These are phyloP conservation scores for Aspergillus quadrilineatus DNA, from an alignment of 2,329 filamentous ascomycete genomes.

Conservation along the genomic window DNA sequence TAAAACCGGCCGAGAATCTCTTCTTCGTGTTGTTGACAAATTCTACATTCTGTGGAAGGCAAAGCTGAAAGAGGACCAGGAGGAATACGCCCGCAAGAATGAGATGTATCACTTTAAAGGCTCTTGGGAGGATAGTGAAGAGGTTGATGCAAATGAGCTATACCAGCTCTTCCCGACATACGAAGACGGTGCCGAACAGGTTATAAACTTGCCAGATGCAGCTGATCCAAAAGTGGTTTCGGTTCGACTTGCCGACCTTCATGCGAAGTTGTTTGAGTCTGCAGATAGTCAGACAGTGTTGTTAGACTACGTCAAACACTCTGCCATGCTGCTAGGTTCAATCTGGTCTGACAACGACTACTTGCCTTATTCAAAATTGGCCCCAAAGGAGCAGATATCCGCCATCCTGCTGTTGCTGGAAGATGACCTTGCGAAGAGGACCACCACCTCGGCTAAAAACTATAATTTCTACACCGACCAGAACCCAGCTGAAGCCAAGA, in stretches of 20 bases:
- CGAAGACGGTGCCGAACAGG: constrained; percentile 54
- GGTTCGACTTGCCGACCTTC: constrained; percentile 60
- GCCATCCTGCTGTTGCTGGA: constrained; percentile 65
- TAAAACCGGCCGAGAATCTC: constrained; percentile 48
- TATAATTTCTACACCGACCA: constrained; percentile 91
- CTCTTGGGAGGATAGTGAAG: constrained; percentile 72
- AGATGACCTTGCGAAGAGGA: constrained; percentile 56
- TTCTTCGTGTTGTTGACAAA: constrained; percentile 67
- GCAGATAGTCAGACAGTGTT: constrained; percentile 32
- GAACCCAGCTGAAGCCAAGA: constrained; percentile 73
- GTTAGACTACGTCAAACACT: constrained; percentile 35
- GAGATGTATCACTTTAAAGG: constrained; percentile 84
- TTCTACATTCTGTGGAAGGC: constrained; percentile 80
- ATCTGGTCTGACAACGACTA: constrained; percentile 29
- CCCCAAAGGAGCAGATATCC: constrained; percentile 60
- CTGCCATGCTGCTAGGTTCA: constrained; percentile 35
- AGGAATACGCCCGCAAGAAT: constrained; percentile 68
- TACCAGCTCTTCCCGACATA: constrained; percentile 78
- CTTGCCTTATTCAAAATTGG: constrained; percentile 24
- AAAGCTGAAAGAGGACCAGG: constrained; percentile 72
- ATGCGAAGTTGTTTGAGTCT: constrained; percentile 48
- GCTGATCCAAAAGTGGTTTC: constrained; percentile 57
- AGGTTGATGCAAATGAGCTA: constrained; percentile 71
- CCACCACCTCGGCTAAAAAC: constrained; percentile 40
- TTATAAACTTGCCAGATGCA: constrained; percentile 26